Conservation (phyloP, 352 stramenopile genomes). For the Globisporangium recalcitrans region DNA sequence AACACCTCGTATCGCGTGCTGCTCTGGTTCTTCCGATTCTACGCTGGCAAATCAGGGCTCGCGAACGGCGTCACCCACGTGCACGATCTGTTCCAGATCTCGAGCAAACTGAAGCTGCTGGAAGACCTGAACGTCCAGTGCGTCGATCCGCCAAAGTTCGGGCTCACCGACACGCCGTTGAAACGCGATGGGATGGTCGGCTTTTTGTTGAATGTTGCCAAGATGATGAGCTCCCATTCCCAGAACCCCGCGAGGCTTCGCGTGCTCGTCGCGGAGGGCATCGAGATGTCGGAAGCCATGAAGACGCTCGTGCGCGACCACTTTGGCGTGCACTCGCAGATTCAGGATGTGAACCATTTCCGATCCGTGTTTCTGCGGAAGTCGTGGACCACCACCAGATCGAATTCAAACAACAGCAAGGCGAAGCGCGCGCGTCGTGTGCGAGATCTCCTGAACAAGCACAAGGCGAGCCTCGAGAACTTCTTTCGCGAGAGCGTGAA, state of each 20-base stretch:
- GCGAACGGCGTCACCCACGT: slow-evolving; percentile 10
- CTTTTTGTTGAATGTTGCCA: slow-evolving; percentile 44
- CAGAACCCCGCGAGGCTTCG: slow-evolving; percentile 30
- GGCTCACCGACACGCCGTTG: slow-evolving; percentile 39
- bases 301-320: slow-evolving; percentile 47
- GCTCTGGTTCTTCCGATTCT: slow-evolving; percentile 60
- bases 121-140: slow-evolving; percentile 56
- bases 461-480: slow-evolving; percentile 26
- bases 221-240: slow-evolving; percentile 41
- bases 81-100: slow-evolving; percentile 38
- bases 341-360: slow-evolving; percentile 64
- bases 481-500: slow-evolving; percentile 41
- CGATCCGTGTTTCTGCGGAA: slow-evolving; percentile 43
- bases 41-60: slow-evolving; percentile 30
- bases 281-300: slow-evolving; percentile 55
- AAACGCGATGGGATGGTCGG: slow-evolving; percentile 39
- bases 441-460: slow-evolving; percentile 23
- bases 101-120: slow-evolving; percentile 42
- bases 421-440: slow-evolving; percentile 14
- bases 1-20: slow-evolving; percentile 48
- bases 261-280: slow-evolving; percentile 40
- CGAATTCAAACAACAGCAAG: neutral
- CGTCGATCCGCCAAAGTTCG: slow-evolving; percentile 41
- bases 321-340: slow-evolving; percentile 47
- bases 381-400: neutral